Evolutionary conservation across 2,329 filamentous ascomycete genomes (phyloP), one percentile per base, ranked within the genome.

Genomic region (Aurifilum marmelostoma): DNA sequence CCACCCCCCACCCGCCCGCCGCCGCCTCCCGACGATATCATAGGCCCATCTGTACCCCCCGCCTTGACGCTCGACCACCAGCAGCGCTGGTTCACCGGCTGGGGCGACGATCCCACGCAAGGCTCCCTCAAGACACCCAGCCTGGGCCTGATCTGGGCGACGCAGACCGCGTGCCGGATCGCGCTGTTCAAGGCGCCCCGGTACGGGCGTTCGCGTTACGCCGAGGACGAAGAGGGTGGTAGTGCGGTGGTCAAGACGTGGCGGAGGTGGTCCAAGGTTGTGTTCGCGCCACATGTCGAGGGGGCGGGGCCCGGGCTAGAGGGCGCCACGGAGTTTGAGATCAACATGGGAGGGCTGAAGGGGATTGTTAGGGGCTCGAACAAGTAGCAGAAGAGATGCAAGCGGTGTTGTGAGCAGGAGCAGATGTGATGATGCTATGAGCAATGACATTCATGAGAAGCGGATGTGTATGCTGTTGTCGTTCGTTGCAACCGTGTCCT

Each of bases 1-100:
- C 68, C 34, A 27, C 69, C 68, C 9, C 60, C 56, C 16, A 65
- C 52, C 3, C 69, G 66, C 21, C 39, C 63, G 16, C 69, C 54
- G 16, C 71, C 66, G 14, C 72, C 34, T 18, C 73, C 75, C 7
- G 75, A 75, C 32, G 75, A 76, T 37, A 73, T 78, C 70, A 64
- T 76, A 72, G 75, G 75, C 2, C 77, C 78, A 2, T 77, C 79
- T 18, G 75, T 78, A 1, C 81, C 81, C 0, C 79, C 85, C 16
- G 88, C 90, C 0, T 83, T 97, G 50, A 86, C 88, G 41, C 87
- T 97, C 11, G 91, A 97, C 74, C 92, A 97, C 79, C 95, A 98
- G 79, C 93, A 97, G 78, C 88, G 92, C 58, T 97, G 94, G 88
- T 97, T 97, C 80, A 97, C 94, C 4, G 94, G 96, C 72, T 97